phyloP scores from a whole-genome alignment of 2,329 filamentous ascomycete genomes.

The Trichoderma arundinaceum region DNA sequence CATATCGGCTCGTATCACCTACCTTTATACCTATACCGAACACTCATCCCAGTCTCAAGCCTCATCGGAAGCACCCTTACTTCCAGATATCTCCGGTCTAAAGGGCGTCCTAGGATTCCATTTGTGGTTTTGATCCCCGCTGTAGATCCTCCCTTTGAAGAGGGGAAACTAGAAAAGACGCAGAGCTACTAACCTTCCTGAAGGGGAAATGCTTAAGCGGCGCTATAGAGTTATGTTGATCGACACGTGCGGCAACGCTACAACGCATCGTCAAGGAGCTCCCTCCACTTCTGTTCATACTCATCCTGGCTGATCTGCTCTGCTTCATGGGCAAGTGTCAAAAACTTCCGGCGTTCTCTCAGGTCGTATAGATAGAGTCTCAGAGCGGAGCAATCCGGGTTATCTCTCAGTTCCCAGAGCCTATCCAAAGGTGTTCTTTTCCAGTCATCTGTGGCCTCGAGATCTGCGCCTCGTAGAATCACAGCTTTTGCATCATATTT shows the following conservation, averaged over 20 bases:
- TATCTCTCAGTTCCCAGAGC: neutral
- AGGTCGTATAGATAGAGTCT: neutral
- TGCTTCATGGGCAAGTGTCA: neutral
- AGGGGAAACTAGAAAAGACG: constrained; percentile 3
- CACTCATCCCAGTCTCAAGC: too few relatives aligned
- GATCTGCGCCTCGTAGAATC: neutral
- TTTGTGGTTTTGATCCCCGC: too few relatives aligned
- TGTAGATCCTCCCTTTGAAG: neutral
- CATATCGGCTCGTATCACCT: too few relatives aligned
- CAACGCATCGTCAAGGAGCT: neutral
- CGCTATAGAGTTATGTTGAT: neutral
- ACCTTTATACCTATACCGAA: too few relatives aligned
- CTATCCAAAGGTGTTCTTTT: neutral
- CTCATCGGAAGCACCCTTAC: too few relatives aligned
- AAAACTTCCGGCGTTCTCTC: too few relatives aligned
- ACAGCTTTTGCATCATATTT: neutral
- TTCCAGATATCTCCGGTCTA: too few relatives aligned
- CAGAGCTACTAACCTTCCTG: constrained; percentile 10
- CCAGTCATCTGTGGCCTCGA: neutral
- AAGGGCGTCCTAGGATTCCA: too few relatives aligned
- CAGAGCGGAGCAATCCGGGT: neutral
- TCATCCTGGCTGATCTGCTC: neutral
- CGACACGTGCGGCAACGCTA: neutral
- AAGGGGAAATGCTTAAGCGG: constrained; percentile 14
- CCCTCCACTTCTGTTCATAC: too few relatives aligned